Evolutionary conservation across 495 filamentous ascomycete species (phyloP), one percentile per base, ranked within the genome.

Genomic region (Penicillium herquei): DNA sequence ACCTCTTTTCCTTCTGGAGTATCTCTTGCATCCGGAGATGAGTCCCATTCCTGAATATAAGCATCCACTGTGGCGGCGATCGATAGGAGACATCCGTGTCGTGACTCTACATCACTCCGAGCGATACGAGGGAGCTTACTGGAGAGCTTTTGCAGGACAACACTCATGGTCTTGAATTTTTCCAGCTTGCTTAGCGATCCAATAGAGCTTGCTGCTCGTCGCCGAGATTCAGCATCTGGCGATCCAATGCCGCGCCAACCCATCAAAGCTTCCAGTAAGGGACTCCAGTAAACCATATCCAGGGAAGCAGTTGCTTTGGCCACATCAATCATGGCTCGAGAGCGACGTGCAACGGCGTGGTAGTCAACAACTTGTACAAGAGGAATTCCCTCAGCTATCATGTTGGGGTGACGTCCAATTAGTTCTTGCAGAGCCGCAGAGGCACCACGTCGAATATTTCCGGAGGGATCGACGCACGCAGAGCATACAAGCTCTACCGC

Each of bases 391-490:
- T 91, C 77, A 7, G 78, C 72, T 34, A 98, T 84, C 0, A 79
- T 90, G 55, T 96, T 85, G 5, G 94, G 92, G 69, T 99, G 93
- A 12, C 94, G 83, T 6, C 94, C 94, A 51, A 97, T 88, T 14
- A 98, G 77, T 68, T 99, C 94, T 65, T 99, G 94, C 35, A 99
- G 70, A 13, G 94, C 94, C 45, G 94, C 94, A 16, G 93, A 97
- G 18, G 92, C 86, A 2, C 92, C 95, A 47, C 94, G 82, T 39
- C 94, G 81, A 57, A 98, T 95, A 55, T 98, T 99, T 8, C 95
- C 92, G 16, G 88, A 83, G 1, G 93, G 86, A 68, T 99, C 94
- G 11, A 97, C 77, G 59, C 87, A 94, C 6, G 92, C 92, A 2
- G 90, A 83, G 31, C 86, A 81, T 1, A 96, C 80, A 9, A 99